Evolutionary conservation across 306 rosid species (phyloP), one percentile per base, ranked within the genome.

Genomic region (Parietaria judaica): DNA sequence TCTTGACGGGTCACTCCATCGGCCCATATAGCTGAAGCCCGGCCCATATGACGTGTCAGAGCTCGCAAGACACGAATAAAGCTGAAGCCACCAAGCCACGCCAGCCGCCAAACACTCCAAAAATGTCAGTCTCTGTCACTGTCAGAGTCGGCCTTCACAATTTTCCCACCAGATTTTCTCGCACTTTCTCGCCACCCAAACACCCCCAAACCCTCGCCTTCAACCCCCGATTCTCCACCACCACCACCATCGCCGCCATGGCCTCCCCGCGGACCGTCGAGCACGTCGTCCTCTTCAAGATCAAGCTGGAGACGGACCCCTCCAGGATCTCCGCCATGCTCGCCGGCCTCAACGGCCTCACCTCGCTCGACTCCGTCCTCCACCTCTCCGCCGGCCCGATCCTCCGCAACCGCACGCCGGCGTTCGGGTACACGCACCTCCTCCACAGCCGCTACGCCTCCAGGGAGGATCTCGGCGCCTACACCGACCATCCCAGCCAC

Each of bases 261-360:
- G 60, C 37, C 68, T 11, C 60, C 1, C 1, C 65, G 78, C 64
- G 87, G 4, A 14, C 83, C 49, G 55, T 88, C 13, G 98, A 91
- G 54, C 98, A 83, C 78, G 63, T 84, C 38, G 98, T 92, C 8
- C 82, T 92, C 65, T 84, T 92, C 84, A 92, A 88, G 78, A 86
- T 91, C 68, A 91, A 78, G 55, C 82, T 77, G n/a, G 73, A 70
- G 56, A 73, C 90, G 7, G 92, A 88, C 36, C 74, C 81, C 0
- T 70, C 98, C 13, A 83, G 80, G 73, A 66, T 91, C 36, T 66
- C 62, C 48, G 56, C 80, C 43, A 83, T 88, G 96, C 56, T 86
- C 47, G 72, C 51, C 60, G 83, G 72, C 1, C 84, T 88, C 58
- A 53, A 63, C 31, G 77, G 81, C 60, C 85, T 92, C 1, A 13